Percentiles rank a stretch among this genome's conserved stretches.
phyloP scores from a whole-genome alignment of 1,139 yeast genomes.

The Blastobotrys aristatus region DNA sequence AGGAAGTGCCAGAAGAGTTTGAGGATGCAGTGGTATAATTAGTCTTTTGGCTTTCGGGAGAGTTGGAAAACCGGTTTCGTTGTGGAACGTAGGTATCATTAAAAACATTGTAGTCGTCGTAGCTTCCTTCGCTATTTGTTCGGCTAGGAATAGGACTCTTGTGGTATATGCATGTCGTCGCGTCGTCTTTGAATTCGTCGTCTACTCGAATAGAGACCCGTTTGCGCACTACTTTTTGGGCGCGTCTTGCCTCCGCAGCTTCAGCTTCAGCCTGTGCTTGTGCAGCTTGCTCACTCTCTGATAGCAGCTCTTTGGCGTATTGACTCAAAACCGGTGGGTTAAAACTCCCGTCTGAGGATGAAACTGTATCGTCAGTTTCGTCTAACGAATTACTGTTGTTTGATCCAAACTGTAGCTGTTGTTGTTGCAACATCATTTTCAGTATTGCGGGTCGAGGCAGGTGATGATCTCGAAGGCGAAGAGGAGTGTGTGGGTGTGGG shows the following conservation, averaged over 20 bases:
- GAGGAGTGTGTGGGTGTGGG: too few relatives aligned
- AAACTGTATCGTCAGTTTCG: constrained; percentile 26
- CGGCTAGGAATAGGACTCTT: constrained; percentile 2
- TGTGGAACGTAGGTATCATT: constrained; percentile 6
- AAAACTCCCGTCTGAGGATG: constrained; percentile 44
- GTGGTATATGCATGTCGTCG: constrained; percentile 7
- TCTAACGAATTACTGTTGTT: too few relatives aligned
- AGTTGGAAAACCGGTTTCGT: neutral
- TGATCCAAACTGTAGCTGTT: too few relatives aligned
- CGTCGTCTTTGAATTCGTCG: constrained; percentile 7
- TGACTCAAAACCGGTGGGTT: constrained; percentile 65
- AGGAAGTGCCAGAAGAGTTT: neutral
- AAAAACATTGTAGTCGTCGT: neutral
- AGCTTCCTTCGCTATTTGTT: neutral
- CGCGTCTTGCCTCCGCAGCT: neutral
- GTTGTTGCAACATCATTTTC: too few relatives aligned
- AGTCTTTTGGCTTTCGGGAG: neutral
- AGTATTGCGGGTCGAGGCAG: too few relatives aligned
- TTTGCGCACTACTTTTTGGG: constrained; percentile 1
- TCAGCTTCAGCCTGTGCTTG: neutral
- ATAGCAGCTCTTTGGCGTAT: constrained; percentile 44
- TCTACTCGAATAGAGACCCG: neutral
- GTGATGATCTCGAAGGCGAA: too few relatives aligned
- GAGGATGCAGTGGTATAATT: neutral
- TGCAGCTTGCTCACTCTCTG: constrained; percentile 16